A percentile compares a stretch with the other conserved stretches of the same genome.
phyloP scores from a whole-genome alignment of 2,329 filamentous ascomycete species.

The Lecanicillium sp. region DNA sequence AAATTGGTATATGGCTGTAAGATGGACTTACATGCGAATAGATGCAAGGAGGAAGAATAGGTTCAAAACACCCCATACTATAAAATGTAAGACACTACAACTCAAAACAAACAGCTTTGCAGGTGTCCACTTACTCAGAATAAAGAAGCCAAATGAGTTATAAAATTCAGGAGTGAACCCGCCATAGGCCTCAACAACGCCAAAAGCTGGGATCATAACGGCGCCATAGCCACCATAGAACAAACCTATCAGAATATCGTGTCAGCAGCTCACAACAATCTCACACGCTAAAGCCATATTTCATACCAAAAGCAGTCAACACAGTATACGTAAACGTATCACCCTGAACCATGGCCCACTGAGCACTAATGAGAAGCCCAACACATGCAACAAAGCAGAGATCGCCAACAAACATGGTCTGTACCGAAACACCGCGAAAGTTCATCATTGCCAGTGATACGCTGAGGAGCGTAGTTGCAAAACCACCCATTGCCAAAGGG shows the following conservation, averaged over 20 bases:
- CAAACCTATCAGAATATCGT: slow-evolving; percentile 9
- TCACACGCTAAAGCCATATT: not conserved
- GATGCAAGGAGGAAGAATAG: slow-evolving; percentile 19
- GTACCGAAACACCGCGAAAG: slow-evolving; percentile 17
- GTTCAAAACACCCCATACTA: slow-evolving; percentile 20
- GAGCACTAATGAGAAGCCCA: slow-evolving; percentile 19
- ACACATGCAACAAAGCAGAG: slow-evolving; percentile 20
- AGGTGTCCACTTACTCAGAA: slow-evolving; percentile 13
- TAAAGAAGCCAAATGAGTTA: slow-evolving; percentile 20
- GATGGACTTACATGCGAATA: slow-evolving; percentile 13
- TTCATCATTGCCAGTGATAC: slow-evolving; percentile 21
- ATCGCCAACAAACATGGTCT: slow-evolving; percentile 19
- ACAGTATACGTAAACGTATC: slow-evolving; percentile 21
- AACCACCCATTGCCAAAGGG: slow-evolving; percentile 20
- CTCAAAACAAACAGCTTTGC: not conserved
- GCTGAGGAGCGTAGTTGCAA: slow-evolving; percentile 18
- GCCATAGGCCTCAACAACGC: slow-evolving; percentile 17
- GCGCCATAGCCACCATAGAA: slow-evolving; percentile 21
- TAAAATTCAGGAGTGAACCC: slow-evolving; percentile 18
- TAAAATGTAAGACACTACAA: not conserved
- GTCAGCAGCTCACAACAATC: not conserved
- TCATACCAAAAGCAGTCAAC: slow-evolving; percentile 17
- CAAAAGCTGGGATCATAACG: slow-evolving; percentile 16
- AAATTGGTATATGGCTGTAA: not conserved
- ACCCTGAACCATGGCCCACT: slow-evolving; percentile 19